Evolutionary conservation across 1,139 yeast genomes (phyloP), one percentile per base, ranked within the genome.

Genomic region (Blastobotrys buckinghamii): DNA sequence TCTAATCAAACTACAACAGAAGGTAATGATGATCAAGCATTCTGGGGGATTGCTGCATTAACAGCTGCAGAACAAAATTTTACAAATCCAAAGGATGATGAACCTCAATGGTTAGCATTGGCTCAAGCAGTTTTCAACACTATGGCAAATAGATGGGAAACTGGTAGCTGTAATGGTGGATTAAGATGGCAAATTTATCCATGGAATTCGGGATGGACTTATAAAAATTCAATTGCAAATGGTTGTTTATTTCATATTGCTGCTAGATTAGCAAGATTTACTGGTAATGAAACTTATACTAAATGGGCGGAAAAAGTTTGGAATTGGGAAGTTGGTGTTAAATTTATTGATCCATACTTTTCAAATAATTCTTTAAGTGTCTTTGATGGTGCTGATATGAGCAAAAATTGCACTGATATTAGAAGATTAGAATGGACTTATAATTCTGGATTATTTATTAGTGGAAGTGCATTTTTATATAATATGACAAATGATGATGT

Each of bases 11-110:
- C 86, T 12, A 74, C 82, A 17, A 77, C 87, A 8, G 95, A 86
- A 66, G 96, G 96, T 62, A 88, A 88, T 61, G 96, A 88, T 71
- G 96, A 88, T 73, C 95, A 87, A 68, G 95, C 87, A 0, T 83
- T 87, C 56, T 88, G 96, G 96, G 96, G 90, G 0, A 70, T 88
- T 49, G 81, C 92, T 0, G 92, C 76, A 4, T 81, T 88, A 81
- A 81, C 76, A 29, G 96, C 96, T 0, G 84, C 90, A 2, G 96
- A 88, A 64, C 73, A 79, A 63, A 85, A 85, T 68, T 84, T 84
- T 64, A 70, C 83, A 16, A 77, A 79, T 56, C 92, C 94, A 1
- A 70, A 69, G 22, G 67, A 68, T 19, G 69, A 66, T 49, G 59
- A 67, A 42, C 82, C 82, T 48, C 70, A 79, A 50, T 85, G 95